Evolutionary conservation across 192 early-diverging fungal genomes (phyloP).

Genomic region (Piromyces sp.): DNA sequence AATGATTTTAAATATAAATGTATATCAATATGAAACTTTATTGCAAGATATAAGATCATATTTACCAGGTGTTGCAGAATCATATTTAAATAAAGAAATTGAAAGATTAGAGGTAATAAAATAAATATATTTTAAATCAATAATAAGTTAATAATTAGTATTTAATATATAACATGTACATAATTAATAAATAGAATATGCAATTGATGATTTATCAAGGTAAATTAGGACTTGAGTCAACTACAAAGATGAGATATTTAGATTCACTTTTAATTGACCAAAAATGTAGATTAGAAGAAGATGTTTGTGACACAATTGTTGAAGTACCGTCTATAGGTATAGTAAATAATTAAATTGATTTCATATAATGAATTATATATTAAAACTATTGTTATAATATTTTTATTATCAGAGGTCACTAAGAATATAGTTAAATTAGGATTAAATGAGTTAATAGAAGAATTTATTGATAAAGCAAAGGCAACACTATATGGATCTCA

Average conservation of each 20-base stretch:
- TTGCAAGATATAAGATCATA: not conserved
- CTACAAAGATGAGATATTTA: not conserved
- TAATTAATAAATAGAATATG: not conserved
- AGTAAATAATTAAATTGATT: no score
- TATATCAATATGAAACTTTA: not conserved
- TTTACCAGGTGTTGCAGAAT: not conserved
- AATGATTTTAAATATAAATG: not conserved
- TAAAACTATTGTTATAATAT: no score
- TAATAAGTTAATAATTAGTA: no score
- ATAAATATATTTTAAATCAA: no score
- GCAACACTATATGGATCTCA: not conserved
- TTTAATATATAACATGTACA: no score
- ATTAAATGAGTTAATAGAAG: not conserved
- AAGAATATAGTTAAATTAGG: not conserved
- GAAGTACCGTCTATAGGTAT: not conserved
- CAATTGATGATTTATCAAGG: not conserved
- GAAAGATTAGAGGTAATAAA: not conserved
- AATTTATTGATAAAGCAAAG: not conserved
- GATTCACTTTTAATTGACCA: not conserved
- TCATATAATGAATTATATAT: no score
- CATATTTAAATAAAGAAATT: not conserved
- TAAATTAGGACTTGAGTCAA: not conserved
- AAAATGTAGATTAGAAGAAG: not conserved
- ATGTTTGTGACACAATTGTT: not conserved
- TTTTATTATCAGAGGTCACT: not conserved